Evolutionary conservation across 352 stramenopile genomes (phyloP), one percentile per base, ranked within the genome.

Genomic region (Pythium aquatile): DNA sequence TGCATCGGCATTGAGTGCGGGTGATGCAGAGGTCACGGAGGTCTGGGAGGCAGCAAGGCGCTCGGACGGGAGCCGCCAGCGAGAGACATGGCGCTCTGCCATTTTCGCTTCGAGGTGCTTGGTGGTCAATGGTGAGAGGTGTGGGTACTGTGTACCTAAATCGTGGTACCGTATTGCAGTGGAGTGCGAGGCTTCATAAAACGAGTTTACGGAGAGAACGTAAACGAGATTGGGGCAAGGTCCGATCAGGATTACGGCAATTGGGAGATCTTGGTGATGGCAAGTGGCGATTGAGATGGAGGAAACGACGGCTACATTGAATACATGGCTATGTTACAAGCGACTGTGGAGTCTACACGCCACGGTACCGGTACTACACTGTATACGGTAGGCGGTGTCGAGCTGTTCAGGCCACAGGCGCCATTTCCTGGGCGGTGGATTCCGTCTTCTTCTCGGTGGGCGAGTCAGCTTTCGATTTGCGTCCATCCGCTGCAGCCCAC

Each of bases 21-120:
- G 46, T 47, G 40, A 32, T 24, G n/a, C 14, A 47, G 32, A 33
- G 30, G 32, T 5, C 8, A 35, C 8, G 57, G 24, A 32, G 6
- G 28, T 10, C 17, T 47, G 39, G 0, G 33, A 46, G 35, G 61
- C 57, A 29, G 28, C 3, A 1, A 40, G 53, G 33, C 51, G 28
- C 60, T 76, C 35, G 28, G 40, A 28, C 53, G 58, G 55, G 14
- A 64, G 44, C 24, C 66, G 73, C 73, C 73, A 79, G 40, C 73
- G 65, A 32, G 73, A 79, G 66, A 79, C 46, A 40, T 79, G 73
- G 33, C 67, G 66, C 55, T 76, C 62, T 1, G 68, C 49, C 55
- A 70, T 72, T 28, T 42, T 44, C 42, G 20, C 33, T 46, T 28
- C 0, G 39, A 6, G 3, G 39, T 5, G 39, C 5, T 47, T 47